Percentiles rank a stretch among this genome's conserved stretches.
phyloP scores from a whole-genome alignment of 2,329 filamentous ascomycete species.

The Nannizzia gypsea region DNA sequence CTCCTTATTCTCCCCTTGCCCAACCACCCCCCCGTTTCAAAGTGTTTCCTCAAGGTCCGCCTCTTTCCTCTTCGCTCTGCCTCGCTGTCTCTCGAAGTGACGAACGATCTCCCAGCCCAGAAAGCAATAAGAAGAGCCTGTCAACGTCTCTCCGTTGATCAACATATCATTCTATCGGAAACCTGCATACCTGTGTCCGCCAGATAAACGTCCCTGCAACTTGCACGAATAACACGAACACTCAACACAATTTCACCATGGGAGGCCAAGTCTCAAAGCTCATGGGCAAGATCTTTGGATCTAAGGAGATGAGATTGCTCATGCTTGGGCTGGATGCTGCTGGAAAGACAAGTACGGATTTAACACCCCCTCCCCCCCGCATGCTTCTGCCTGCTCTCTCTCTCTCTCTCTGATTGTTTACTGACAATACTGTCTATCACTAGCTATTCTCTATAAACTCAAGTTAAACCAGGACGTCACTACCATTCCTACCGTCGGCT shows the following conservation, averaged over 20 bases:
- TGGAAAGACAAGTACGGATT: slow-evolving; percentile 72
- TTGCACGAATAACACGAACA: not conserved
- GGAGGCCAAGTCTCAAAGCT: slow-evolving; percentile 89
- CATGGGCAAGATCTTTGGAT: slow-evolving; percentile 98
- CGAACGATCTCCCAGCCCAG: not conserved
- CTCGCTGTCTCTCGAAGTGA: not conserved
- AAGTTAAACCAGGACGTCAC: slow-evolving; percentile 98
- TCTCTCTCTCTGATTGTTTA: not conserved
- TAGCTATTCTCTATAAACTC: slow-evolving; percentile 90
- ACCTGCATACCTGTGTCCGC: not conserved
- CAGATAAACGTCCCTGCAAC: not conserved
- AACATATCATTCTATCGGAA: not conserved
- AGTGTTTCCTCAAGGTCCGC: not conserved
- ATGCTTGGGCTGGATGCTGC: slow-evolving; percentile 97
- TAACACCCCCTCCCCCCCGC: not conserved
- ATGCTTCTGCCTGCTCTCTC: not conserved
- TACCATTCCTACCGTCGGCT: slow-evolving; percentile 94
- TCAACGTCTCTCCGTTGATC: not conserved
- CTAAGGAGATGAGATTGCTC: slow-evolving; percentile 95
- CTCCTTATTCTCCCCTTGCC: not conserved
- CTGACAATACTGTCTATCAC: not conserved
- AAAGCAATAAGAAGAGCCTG: not conserved
- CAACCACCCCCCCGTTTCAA: not conserved
- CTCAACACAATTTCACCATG: slow-evolving; percentile 46
- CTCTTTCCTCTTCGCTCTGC: too few relatives aligned